phyloP scores from a whole-genome alignment of 257 asterid species.

The Marsdenia floribunda region DNA sequence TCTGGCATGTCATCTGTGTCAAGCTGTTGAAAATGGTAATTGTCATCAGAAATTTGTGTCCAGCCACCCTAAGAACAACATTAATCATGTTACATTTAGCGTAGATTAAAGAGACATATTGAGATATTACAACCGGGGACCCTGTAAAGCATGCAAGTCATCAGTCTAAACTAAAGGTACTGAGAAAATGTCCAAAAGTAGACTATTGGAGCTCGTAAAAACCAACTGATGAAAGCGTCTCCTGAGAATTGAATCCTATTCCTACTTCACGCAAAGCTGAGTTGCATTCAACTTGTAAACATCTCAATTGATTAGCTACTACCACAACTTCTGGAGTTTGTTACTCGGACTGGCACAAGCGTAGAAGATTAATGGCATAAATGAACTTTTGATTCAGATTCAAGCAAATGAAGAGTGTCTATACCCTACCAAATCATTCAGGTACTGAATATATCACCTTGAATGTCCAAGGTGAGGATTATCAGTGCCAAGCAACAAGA shows the following conservation, averaged over 20 bases:
- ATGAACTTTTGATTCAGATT: not conserved
- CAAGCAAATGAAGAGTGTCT: not conserved
- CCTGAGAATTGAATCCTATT: not conserved
- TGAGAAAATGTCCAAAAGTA: not conserved
- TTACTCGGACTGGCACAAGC: not conserved
- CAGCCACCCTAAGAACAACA: not conserved
- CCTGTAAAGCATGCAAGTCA: not conserved
- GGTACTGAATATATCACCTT: not conserved
- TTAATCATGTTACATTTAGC: not conserved
- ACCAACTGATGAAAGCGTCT: not conserved
- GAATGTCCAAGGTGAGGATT: not conserved
- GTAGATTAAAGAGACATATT: not conserved
- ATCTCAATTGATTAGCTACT: not conserved
- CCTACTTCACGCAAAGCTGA: not conserved
- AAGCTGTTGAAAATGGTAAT: conserved; percentile 33
- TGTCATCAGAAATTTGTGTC: conserved; percentile 8
- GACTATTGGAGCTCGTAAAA: not conserved
- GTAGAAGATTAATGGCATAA: not conserved
- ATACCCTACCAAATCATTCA: not conserved
- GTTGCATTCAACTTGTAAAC: not conserved
- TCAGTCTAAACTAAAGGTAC: not conserved
- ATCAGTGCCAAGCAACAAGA: not conserved
- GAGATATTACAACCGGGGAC: not conserved
- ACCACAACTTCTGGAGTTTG: not conserved
- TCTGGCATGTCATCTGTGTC: conserved; percentile 45